Conservation (phyloP, 2,329 filamentous ascomycete genomes). For the Fusarium citri region DNA sequence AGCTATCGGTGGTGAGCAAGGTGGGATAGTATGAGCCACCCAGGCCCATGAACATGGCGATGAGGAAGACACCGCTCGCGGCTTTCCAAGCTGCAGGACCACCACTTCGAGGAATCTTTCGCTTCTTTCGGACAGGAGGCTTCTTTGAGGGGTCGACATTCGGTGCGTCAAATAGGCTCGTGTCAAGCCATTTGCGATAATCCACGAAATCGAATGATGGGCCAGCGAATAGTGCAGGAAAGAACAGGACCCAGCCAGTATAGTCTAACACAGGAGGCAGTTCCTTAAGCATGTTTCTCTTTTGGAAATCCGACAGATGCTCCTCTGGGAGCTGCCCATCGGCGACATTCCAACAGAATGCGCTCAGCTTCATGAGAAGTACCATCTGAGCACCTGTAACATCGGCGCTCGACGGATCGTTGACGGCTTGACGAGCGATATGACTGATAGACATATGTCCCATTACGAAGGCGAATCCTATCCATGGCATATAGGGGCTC, state of each 20-base stretch:
- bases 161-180: slow-evolving; percentile 89
- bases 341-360: slow-evolving; percentile 98
- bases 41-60: slow-evolving; percentile 80
- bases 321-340: slow-evolving; percentile 85
- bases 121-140: slow-evolving; percentile 86
- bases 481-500: slow-evolving; percentile 97
- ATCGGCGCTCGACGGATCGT: slow-evolving; percentile 77
- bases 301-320: slow-evolving; percentile 88
- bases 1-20: slow-evolving; percentile 73
- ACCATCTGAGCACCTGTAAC: slow-evolving; percentile 99
- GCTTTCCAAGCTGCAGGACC: slow-evolving; percentile 86
- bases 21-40: slow-evolving; percentile 73
- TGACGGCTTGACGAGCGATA: slow-evolving; percentile 79
- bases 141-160: slow-evolving; percentile 86
- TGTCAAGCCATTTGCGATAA: slow-evolving; percentile 92
- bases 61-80: slow-evolving; percentile 79
- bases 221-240: slow-evolving; percentile 88
- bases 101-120: slow-evolving; percentile 91
- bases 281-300: slow-evolving; percentile 78
- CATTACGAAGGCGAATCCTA: slow-evolving; percentile 94
- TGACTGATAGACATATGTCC: slow-evolving; percentile 93
- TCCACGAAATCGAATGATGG: slow-evolving; percentile 96
- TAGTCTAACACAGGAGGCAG: slow-evolving; percentile 85
- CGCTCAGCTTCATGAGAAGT: slow-evolving; percentile 94
- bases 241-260: slow-evolving; percentile 92